Evolutionary conservation across 2,329 filamentous ascomycete species (phyloP), one percentile per base, ranked within the genome.

Genomic region (Zalaria sp.): DNA sequence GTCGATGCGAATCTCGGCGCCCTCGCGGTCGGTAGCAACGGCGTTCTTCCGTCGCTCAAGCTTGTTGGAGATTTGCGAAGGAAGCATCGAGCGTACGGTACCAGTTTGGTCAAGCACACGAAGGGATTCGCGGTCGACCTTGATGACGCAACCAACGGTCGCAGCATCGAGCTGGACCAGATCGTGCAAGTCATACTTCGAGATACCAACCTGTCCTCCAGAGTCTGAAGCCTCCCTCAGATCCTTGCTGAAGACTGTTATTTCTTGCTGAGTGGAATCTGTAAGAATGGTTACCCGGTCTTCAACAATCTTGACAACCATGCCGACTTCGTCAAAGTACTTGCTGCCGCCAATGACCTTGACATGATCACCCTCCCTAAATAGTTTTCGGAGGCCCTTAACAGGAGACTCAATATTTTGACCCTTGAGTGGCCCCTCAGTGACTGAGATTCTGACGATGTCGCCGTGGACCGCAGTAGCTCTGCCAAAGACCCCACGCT

Each of bases 231-330:
- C 91, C 61, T 94, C 85, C 51, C 93, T 78, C 46, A 98, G 66
- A 65, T 98, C 91, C 60, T 93, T 95, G 67, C 89, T 95, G 58
- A 98, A 98, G 29, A 98, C 91, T 0, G 88, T 95, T 51, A 98
- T 87, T 59, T 98, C 91, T 40, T 81, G 79, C 62, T 91, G 89
- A 46, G 78, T 91, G 59, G 91, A 86, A 63, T 98, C 91, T 38
- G 85, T 94, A 49, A 98, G 69, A 49, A 98, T 69, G 1, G 91
- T 96, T 44, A 98, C 87, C 34, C 84, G 80, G 58, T 98, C 91
- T 46, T 93, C 86, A 38, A 78, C 81, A 50, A 95, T 91, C 59
- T 86, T 85, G 49, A 96, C 87, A 40, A 98, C 88, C 76, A 95
- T 93, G 62, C 91, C 91, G 36, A 96, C 83, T 64, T 98, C 91